phyloP scores from a whole-genome alignment of 2,329 filamentous ascomycete species.

The Tolypocladium cylindrosporum region DNA sequence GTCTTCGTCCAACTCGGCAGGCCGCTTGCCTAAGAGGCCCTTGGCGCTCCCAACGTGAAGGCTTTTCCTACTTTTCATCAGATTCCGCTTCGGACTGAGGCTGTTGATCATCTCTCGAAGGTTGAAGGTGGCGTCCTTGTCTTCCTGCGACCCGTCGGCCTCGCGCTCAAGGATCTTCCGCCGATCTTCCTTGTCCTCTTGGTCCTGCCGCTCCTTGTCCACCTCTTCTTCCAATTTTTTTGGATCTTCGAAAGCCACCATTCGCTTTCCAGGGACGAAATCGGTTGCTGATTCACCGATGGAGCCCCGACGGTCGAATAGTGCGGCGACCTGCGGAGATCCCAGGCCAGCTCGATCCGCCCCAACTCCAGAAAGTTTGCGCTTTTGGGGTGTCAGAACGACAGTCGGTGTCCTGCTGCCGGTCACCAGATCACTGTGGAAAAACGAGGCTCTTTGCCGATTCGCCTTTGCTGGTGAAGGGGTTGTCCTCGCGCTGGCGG shows the following conservation, averaged over 20 bases:
- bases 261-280: slow-evolving; percentile 47
- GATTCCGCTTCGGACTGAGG: slow-evolving; percentile 65
- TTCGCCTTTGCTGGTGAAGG: slow-evolving; percentile 8
- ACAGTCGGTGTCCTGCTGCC: slow-evolving; percentile 53
- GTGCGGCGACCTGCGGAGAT: slow-evolving; percentile 61
- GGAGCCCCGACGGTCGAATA: slow-evolving; percentile 61
- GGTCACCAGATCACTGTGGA: slow-evolving; percentile 41
- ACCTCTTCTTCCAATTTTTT: slow-evolving; percentile 51
- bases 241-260: slow-evolving; percentile 57
- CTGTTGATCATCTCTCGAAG: slow-evolving; percentile 70
- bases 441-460: slow-evolving; percentile 30
- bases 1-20: slow-evolving; percentile 57
- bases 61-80: slow-evolving; percentile 60
- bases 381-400: slow-evolving; percentile 39
- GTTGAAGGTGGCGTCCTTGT: slow-evolving; percentile 54
- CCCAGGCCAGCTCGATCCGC: slow-evolving; percentile 62
- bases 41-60: slow-evolving; percentile 65
- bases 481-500: slow-evolving; percentile 6
- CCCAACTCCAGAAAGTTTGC: slow-evolving; percentile 57
- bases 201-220: slow-evolving; percentile 48
- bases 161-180: slow-evolving; percentile 46
- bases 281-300: slow-evolving; percentile 56
- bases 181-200: slow-evolving; percentile 50
- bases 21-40: slow-evolving; percentile 65
- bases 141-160: slow-evolving; percentile 31